Percentiles rank a stretch among this genome's conserved stretches.
phyloP scores from a whole-genome alignment of 2,329 filamentous ascomycete genomes.

The Trichoderma afroharzianum region DNA sequence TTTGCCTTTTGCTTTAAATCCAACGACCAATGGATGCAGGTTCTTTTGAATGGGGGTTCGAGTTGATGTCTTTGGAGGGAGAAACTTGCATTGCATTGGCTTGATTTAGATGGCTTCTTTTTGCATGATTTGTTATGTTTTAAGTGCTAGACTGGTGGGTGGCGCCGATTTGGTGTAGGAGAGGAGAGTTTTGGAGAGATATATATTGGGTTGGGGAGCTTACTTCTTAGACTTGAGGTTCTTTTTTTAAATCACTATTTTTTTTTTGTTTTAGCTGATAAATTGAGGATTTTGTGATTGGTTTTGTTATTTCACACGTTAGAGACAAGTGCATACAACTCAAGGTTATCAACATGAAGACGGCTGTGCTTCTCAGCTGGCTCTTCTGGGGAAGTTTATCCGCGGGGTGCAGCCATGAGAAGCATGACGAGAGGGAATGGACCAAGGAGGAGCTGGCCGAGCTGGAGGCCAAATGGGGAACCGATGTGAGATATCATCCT shows the following conservation, averaged over 20 bases:
- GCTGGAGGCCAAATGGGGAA: slow-evolving; percentile 55
- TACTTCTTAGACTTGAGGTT: background rate
- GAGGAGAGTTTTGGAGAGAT: background rate
- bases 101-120: too few species aligned
- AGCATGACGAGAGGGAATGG: slow-evolving; percentile 41
- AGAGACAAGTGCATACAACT: background rate
- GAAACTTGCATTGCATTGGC: too few species aligned
- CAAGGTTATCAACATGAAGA: slow-evolving; percentile 26
- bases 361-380: slow-evolving; percentile 24
- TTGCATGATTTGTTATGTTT: background rate
- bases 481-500: slow-evolving; percentile 43
- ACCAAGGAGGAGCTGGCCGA: slow-evolving; percentile 49
- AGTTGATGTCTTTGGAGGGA: too few species aligned
- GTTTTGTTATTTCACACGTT: background rate
- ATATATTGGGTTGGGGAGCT: background rate
- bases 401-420: slow-evolving; percentile 28
- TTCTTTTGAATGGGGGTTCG: too few species aligned
- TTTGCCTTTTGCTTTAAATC: background rate
- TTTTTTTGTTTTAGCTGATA: background rate
- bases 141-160: background rate
- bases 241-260: background rate
- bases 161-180: background rate
- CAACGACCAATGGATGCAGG: background rate
- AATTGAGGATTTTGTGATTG: background rate
- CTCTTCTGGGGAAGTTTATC: slow-evolving; percentile 28